Conservation (phyloP, 2,329 filamentous ascomycete genomes). For the Aaosphaeria arxii region DNA sequence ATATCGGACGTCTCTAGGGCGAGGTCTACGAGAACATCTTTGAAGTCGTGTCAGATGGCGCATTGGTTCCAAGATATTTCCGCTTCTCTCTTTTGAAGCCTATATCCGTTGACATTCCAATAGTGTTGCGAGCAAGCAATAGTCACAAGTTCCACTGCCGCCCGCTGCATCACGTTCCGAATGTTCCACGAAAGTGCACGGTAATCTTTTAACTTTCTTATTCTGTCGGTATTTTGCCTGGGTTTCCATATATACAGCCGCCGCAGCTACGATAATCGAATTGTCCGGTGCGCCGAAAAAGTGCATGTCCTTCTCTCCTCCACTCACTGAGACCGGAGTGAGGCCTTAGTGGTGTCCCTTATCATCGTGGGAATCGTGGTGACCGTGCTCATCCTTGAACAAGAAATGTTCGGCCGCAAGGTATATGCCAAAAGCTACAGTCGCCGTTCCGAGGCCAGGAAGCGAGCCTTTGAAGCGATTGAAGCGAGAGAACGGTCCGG, state of each 20-base stretch:
- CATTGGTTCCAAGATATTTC: too few relatives aligned
- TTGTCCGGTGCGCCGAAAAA: constrained; percentile 28
- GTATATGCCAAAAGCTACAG: constrained; percentile 86
- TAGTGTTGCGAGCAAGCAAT: too few relatives aligned
- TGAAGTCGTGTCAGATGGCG: too few relatives aligned
- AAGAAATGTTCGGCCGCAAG: constrained; percentile 88
- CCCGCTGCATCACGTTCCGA: too few relatives aligned
- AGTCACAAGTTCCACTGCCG: too few relatives aligned
- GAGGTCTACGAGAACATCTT: too few relatives aligned
- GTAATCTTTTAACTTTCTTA: too few relatives aligned
- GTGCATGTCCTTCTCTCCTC: constrained; percentile 12
- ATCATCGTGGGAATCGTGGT: constrained; percentile 17
- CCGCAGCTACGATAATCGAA: constrained; percentile 21
- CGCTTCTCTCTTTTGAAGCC: too few relatives aligned
- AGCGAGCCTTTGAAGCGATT: constrained; percentile 87
- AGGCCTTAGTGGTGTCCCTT: background rate
- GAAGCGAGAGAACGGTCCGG: constrained; percentile 78
- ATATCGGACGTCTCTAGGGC: too few relatives aligned
- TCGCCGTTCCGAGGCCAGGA: constrained; percentile 88
- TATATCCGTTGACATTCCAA: too few relatives aligned
- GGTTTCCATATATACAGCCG: constrained; percentile 31
- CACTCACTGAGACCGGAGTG: constrained; percentile 10
- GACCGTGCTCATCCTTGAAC: constrained; percentile 59
- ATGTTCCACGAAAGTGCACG: too few relatives aligned
- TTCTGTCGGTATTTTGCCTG: too few relatives aligned